phyloP scores from a whole-genome alignment of 345 rosid genomes.

The Reutealis trisperma region DNA sequence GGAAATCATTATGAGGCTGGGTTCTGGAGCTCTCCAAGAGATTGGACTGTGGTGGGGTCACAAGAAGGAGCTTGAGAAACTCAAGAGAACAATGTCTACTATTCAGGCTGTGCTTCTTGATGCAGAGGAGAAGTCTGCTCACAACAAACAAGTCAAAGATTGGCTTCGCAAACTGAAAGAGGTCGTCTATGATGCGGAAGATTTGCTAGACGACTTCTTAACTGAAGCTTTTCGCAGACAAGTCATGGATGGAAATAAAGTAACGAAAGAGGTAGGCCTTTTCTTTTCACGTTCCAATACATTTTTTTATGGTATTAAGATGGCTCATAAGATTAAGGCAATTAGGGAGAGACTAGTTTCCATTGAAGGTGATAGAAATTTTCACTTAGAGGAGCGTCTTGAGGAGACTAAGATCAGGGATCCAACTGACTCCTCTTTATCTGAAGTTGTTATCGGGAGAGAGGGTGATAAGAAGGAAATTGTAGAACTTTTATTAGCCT shows the following conservation, averaged over 20 bases:
- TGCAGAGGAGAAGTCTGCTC: neutral
- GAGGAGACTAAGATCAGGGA: too few species aligned
- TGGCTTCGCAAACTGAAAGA: slow-evolving; percentile 36
- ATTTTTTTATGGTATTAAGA: slow-evolving; percentile 4
- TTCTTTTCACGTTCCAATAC: slow-evolving; percentile 13
- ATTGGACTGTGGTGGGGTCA: neutral
- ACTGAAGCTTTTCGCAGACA: slow-evolving; percentile 7
- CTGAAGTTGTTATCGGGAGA: too few species aligned
- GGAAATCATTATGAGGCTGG: neutral
- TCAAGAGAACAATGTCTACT: neutral
- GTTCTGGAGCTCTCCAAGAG: neutral
- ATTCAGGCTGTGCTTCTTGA: slow-evolving; percentile 14
- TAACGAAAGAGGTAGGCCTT: neutral
- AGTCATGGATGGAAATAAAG: neutral
- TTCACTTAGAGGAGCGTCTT: too few species aligned
- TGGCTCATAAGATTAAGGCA: slow-evolving; percentile 15
- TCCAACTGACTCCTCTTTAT: too few species aligned
- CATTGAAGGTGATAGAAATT: too few species aligned
- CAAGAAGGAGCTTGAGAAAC: neutral
- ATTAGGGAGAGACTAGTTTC: slow-evolving; percentile 20
- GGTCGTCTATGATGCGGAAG: slow-evolving; percentile 35
- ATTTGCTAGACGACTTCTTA: slow-evolving; percentile 32
- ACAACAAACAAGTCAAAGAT: neutral
- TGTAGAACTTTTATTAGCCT: neutral
- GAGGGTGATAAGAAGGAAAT: slow-evolving; percentile 19